Percentiles rank a stretch among this genome's conserved stretches.
These are phyloP conservation scores for Linnemannia elongata DNA, from an alignment of 192 early-diverging fungal species.

Conservation along the genomic window DNA sequence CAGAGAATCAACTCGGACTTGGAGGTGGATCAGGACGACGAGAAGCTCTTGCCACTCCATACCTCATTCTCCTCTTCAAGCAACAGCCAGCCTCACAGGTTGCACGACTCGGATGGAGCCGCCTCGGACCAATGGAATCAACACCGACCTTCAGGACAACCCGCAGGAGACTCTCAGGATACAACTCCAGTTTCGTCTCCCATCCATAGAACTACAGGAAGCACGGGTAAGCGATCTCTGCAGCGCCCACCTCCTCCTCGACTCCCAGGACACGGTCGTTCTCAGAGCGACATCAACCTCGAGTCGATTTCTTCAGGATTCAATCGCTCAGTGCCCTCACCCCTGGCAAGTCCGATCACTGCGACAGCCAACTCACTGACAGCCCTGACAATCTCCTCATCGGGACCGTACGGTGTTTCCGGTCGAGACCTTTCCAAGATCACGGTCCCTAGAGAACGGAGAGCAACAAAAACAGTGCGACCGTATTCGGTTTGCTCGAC, in stretches of 20 bases:
- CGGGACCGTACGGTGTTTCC: not conserved
- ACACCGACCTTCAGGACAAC: not conserved
- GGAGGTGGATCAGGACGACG: not conserved
- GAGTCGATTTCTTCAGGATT: conserved; percentile 1
- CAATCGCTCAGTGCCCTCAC: conserved; percentile 24
- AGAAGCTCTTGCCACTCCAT: not conserved
- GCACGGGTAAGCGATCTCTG: not conserved
- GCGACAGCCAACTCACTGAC: conserved; percentile 42
- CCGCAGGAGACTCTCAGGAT: not conserved
- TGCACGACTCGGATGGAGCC: conserved; percentile 2
- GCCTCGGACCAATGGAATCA: not conserved
- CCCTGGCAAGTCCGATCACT: conserved; percentile 43
- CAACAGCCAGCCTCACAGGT: not conserved
- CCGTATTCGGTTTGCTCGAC: conserved; percentile 31
- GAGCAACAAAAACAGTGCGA: not conserved
- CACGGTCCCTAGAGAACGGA: conserved; percentile 36
- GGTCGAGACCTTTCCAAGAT: conserved; percentile 34
- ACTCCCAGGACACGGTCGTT: conserved; percentile 17
- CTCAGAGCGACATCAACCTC: not conserved
- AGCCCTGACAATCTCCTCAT: conserved; percentile 36
- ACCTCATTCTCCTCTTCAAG: not conserved
- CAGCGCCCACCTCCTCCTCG: conserved; percentile 23
- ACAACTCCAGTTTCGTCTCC: not conserved
- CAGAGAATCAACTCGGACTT: not conserved
- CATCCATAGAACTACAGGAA: not conserved